Evolutionary conservation across 2,329 filamentous ascomycete species (phyloP).

Genomic region (Byssoonygena ceratinophila): DNA sequence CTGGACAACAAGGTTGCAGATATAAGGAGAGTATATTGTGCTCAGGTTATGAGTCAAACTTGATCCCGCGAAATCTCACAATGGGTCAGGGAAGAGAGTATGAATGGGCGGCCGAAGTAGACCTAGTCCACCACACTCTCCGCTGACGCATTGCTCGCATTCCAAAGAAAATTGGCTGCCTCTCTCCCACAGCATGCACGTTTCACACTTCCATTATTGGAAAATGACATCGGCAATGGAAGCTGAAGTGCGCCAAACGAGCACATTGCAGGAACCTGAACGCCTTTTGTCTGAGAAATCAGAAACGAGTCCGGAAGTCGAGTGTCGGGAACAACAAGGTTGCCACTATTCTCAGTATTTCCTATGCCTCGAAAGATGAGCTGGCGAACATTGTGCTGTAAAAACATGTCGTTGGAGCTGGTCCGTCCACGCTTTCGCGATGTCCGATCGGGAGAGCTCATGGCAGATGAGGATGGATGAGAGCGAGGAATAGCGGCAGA

Average conservation of each 20-base stretch:
- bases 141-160: neutral
- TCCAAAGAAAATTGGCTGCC: slow-evolving; percentile 10
- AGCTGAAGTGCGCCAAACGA: slow-evolving; percentile 19
- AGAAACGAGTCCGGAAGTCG: slow-evolving; percentile 27
- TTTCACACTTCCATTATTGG: slow-evolving; percentile 27
- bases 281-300: slow-evolving; percentile 19
- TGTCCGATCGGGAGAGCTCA: neutral
- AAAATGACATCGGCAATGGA: slow-evolving; percentile 23
- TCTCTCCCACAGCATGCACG: slow-evolving; percentile 31
- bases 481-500: slow-evolving; percentile 26
- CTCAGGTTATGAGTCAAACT: no score
- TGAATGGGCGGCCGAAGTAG: neutral
- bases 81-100: neutral
- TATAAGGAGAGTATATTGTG: no score
- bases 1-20: neutral
- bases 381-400: slow-evolving; percentile 33
- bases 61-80: no score
- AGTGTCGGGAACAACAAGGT: slow-evolving; percentile 24
- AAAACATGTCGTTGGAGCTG: slow-evolving; percentile 29
- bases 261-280: slow-evolving; percentile 15
- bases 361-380: slow-evolving; percentile 24
- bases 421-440: slow-evolving; percentile 34
- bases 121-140: slow-evolving; percentile 4
- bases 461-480: slow-evolving; percentile 7
- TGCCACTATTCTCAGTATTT: slow-evolving; percentile 18